Evolutionary conservation across 768 basidiomycete species (phyloP).

Genomic region (Rhodotorula toruloides): DNA sequence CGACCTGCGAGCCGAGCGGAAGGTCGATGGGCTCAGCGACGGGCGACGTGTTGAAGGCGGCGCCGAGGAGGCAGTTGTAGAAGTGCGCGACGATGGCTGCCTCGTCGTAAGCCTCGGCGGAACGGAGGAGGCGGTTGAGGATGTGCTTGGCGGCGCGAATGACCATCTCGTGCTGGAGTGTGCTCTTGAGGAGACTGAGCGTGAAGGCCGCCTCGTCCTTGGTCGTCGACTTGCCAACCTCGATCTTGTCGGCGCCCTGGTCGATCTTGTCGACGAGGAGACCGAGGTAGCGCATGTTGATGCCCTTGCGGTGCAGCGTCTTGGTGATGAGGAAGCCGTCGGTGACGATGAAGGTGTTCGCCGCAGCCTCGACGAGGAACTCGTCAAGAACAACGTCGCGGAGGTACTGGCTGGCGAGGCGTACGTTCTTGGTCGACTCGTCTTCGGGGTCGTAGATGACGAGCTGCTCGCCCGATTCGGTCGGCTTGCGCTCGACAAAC

Average conservation of each 20-base stretch:
- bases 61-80: conserved; percentile 52
- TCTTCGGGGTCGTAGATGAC: conserved; percentile 46
- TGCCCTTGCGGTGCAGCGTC: conserved; percentile 48
- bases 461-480: conserved; percentile 4
- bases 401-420: conserved; percentile 49
- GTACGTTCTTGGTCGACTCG: conserved; percentile 49
- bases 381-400: conserved; percentile 46
- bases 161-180: conserved; percentile 50
- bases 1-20: conserved; percentile 30
- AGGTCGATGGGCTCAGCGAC: conserved; percentile 45
- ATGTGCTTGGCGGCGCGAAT: conserved; percentile 50
- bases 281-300: conserved; percentile 53
- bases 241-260: conserved; percentile 40
- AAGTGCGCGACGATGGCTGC: conserved; percentile 48
- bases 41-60: conserved; percentile 44
- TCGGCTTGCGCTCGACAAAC: conserved; percentile 46
- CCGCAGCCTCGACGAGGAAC: conserved; percentile 46
- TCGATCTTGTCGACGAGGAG: conserved; percentile 45
- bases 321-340: conserved; percentile 48
- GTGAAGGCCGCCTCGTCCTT: conserved; percentile 20
- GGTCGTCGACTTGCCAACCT: conserved; percentile 12
- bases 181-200: conserved; percentile 41
- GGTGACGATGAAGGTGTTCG: conserved; percentile 44
- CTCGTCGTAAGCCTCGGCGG: conserved; percentile 42
- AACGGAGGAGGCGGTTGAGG: conserved; percentile 46